A percentile compares a stretch with the other conserved stretches of the same genome.
Conservation (phyloP, 1,139 yeast species). For the Taiozyma sp. region DNA sequence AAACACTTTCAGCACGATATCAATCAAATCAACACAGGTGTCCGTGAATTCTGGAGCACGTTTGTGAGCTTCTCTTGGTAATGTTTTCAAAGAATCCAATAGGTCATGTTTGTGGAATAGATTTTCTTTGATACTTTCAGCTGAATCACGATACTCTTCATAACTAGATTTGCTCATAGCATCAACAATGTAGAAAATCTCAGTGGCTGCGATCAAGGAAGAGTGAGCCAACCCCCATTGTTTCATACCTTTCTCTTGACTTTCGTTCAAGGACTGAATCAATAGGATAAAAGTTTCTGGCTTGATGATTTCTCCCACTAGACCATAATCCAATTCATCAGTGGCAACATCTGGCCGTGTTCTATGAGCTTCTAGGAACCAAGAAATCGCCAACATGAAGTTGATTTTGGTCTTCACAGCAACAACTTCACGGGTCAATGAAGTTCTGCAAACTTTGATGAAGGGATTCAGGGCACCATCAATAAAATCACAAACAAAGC, state of each 20-base stretch:
- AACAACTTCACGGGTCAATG: conserved; percentile 43
- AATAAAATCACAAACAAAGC: conserved; percentile 52
- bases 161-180: conserved; percentile 36
- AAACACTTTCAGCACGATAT: conserved; percentile 59
- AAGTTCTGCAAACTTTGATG: conserved; percentile 28
- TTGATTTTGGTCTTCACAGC: conserved; percentile 32
- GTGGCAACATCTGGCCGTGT: conserved; percentile 19
- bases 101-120: conserved; percentile 63
- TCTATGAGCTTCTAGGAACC: conserved; percentile 55
- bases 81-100: conserved; percentile 47
- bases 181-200: conserved; percentile 51
- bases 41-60: conserved; percentile 61
- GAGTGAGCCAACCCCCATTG: conserved; percentile 62
- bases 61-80: conserved; percentile 63
- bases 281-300: conserved; percentile 61
- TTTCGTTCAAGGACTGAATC: conserved; percentile 48
- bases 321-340: conserved; percentile 41
- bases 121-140: conserved; percentile 46
- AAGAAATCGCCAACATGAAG: conserved; percentile 58
- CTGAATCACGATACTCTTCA: conserved; percentile 39
- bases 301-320: conserved; percentile 62
- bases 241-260: conserved; percentile 34
- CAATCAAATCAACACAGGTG: conserved; percentile 61
- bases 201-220: conserved; percentile 62
- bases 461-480: conserved; percentile 76